Percentiles rank a stretch among this genome's conserved stretches.
Conservation (phyloP, 305 asterid genomes). For the Plantago coronopus region DNA sequence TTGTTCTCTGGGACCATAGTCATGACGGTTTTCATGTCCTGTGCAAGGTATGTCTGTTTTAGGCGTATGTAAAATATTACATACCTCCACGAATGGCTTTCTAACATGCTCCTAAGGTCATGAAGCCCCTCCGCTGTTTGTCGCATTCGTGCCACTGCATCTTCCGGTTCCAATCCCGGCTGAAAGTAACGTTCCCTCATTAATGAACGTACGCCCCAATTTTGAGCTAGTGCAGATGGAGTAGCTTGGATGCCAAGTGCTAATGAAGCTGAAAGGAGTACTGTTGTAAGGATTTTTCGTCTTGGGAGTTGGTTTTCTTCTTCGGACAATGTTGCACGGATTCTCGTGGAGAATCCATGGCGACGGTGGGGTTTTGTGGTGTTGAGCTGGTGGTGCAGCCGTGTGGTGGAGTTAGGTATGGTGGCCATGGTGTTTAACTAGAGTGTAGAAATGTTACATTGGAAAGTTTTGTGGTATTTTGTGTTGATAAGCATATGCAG, state of each 20-base stretch:
- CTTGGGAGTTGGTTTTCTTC: conserved; percentile 10
- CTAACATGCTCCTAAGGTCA: conserved; percentile 52
- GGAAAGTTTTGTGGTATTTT: conserved; percentile 5
- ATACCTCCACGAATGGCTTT: conserved; percentile 57
- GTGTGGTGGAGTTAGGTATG: conserved; percentile 45
- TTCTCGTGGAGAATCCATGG: conserved; percentile 4
- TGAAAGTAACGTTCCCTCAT: conserved; percentile 36
- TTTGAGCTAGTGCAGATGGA: conserved; percentile 39
- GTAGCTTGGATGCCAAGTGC: conserved; percentile 30
- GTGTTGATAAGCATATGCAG: conserved; percentile 10
- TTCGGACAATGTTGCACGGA: conserved; percentile 18
- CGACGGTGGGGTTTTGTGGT: conserved; percentile 21
- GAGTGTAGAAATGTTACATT: neutral
- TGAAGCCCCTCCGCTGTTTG: conserved; percentile 57
- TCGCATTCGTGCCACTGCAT: conserved; percentile 46
- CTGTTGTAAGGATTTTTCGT: conserved; percentile 26
- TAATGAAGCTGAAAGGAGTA: conserved; percentile 31
- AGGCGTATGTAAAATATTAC: conserved; percentile 43
- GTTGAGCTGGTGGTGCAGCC: conserved; percentile 35
- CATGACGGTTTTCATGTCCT: conserved; percentile 49
- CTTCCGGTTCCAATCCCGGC: conserved; percentile 49
- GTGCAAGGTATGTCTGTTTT: conserved; percentile 42
- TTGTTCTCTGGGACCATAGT: conserved; percentile 42
- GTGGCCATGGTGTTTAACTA: conserved; percentile 36
- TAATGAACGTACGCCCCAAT: conserved; percentile 55